A percentile compares a stretch with the other conserved stretches of the same genome.
phyloP scores from a whole-genome alignment of 83 land plant genomes.

The Picea engelmannii region DNA sequence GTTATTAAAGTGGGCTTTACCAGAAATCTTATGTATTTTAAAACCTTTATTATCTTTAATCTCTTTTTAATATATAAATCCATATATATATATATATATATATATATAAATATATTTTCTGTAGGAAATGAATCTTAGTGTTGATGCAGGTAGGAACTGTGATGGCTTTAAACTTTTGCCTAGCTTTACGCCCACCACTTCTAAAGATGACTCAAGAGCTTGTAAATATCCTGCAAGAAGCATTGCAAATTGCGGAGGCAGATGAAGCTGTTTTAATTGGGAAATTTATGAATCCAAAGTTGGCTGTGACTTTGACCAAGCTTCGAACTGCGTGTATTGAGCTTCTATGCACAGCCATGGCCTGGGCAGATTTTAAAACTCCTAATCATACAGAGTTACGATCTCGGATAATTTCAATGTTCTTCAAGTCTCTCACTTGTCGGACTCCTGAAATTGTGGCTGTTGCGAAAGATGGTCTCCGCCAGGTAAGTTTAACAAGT shows the following conservation, averaged over 20 bases:
- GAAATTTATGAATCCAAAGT: conserved; percentile 93
- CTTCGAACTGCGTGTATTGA: conserved; percentile 98
- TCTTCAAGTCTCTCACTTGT: conserved; percentile 98
- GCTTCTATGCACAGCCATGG: conserved; percentile 98
- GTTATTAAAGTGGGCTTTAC: background rate
- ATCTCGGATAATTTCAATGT: conserved; percentile 95
- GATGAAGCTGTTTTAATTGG: conserved; percentile 90
- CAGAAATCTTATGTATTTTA: background rate
- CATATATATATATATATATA: too few relatives aligned
- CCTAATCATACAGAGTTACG: conserved; percentile 84
- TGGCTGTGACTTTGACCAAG: conserved; percentile 79
- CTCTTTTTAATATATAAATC: background rate
- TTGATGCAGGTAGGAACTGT: conserved; percentile 91
- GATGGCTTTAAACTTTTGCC: conserved; percentile 93
- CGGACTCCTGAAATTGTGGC: conserved; percentile 97
- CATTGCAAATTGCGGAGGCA: conserved; percentile 95
- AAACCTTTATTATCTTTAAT: background rate
- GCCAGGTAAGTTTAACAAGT: conserved; percentile 65
- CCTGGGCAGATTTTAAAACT: conserved; percentile 96
- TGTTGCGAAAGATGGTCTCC: conserved; percentile 99
- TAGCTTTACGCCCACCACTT: conserved; percentile 95
- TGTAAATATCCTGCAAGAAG: conserved; percentile 88
- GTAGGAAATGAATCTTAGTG: background rate
- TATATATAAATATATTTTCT: background rate
- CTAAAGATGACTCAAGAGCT: conserved; percentile 89